These are phyloP conservation scores for Mycena pura DNA, from an alignment of 768 basidiomycete genomes.

Conservation along the genomic window DNA sequence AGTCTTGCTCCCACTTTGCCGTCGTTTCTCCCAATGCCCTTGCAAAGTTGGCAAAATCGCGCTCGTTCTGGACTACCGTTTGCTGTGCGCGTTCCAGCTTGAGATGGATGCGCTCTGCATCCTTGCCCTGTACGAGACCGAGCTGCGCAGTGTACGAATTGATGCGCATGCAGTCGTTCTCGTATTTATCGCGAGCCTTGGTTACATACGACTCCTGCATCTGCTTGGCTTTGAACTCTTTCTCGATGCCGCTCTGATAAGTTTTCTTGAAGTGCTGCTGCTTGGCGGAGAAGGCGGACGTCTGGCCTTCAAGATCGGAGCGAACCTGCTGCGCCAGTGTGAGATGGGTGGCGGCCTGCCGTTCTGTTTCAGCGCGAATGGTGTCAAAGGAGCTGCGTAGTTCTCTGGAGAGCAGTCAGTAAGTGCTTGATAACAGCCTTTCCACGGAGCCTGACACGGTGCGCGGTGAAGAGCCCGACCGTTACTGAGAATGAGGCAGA, in stretches of 20 bases:
- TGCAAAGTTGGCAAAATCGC: slow-evolving; percentile 90
- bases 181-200: slow-evolving; percentile 93
- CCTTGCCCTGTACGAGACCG: slow-evolving; percentile 90
- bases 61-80: slow-evolving; percentile 89
- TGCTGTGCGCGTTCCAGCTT: slow-evolving; percentile 92
- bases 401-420: slow-evolving; percentile 60
- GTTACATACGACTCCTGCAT: slow-evolving; percentile 84
- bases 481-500: too few species aligned
- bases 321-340: slow-evolving; percentile 79
- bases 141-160: slow-evolving; percentile 93
- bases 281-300: slow-evolving; percentile 63
- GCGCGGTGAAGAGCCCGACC: background rate
- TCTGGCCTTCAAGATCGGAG: slow-evolving; percentile 73
- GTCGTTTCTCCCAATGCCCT: slow-evolving; percentile 79
- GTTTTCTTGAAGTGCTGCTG: slow-evolving; percentile 78
- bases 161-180: slow-evolving; percentile 89
- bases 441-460: background rate
- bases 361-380: slow-evolving; percentile 82
- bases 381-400: slow-evolving; percentile 82
- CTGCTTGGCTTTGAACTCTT: slow-evolving; percentile 89
- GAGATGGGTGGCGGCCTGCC: slow-evolving; percentile 75
- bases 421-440: background rate
- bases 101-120: slow-evolving; percentile 86
- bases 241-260: slow-evolving; percentile 82
- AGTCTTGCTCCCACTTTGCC: slow-evolving; percentile 89